These are phyloP conservation scores for Leccinum cinnamomeum DNA, from an alignment of 1,284 basidiomycete genomes.

Conservation along the genomic window DNA sequence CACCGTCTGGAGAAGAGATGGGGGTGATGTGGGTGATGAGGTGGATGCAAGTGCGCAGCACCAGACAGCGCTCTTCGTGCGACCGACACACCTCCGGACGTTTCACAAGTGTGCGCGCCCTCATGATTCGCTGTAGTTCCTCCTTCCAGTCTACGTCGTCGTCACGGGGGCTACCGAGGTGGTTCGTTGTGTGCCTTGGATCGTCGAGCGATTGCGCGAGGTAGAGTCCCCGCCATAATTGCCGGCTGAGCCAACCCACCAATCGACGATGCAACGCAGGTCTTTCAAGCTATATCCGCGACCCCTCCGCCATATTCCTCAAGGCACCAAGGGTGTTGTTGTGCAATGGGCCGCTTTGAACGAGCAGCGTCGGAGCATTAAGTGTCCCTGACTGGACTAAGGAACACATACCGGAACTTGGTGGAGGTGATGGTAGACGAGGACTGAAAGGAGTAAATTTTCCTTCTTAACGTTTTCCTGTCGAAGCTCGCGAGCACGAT, in stretches of 20 bases:
- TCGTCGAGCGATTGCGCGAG: slow-evolving; percentile 60
- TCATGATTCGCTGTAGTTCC: slow-evolving; percentile 51
- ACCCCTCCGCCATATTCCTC: no score
- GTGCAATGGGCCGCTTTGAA: no score
- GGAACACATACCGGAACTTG: no score
- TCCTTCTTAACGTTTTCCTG: no score
- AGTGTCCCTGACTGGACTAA: no score
- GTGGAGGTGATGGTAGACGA: no score
- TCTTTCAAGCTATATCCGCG: no score
- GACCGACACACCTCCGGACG: slow-evolving; percentile 36
- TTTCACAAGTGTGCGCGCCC: slow-evolving; percentile 46
- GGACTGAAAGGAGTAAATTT: no score
- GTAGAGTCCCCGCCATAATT: slow-evolving; percentile 64
- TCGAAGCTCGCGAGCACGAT: no score
- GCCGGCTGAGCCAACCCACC: slow-evolving; percentile 34
- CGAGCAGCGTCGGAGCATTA: no score
- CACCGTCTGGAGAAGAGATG: slow-evolving; percentile 28
- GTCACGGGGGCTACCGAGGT: slow-evolving; percentile 38
- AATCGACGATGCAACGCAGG: no score
- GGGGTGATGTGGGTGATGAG: slow-evolving; percentile 46
- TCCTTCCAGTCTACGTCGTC: slow-evolving; percentile 52
- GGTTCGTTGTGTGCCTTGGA: slow-evolving; percentile 46
- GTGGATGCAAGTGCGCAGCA: slow-evolving; percentile 50
- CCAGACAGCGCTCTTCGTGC: slow-evolving; percentile 40
- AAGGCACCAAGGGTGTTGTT: no score